Base-by-base conservation (phyloP, 1,284 basidiomycete species). In the Ceratobasidium sp. region DNA sequence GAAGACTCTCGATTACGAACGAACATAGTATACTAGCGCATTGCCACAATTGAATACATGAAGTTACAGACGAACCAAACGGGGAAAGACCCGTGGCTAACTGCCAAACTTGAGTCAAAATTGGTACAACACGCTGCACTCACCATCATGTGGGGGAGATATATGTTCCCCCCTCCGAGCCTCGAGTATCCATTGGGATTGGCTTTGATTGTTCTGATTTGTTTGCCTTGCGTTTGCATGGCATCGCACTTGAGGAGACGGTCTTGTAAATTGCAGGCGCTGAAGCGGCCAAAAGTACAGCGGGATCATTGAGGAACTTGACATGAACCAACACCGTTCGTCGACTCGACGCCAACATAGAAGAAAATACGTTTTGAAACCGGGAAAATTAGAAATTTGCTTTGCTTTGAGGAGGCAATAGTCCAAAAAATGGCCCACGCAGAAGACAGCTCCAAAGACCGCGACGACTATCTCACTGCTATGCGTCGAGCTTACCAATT, bases 201-300 rank as follows among this genome's bases (percentile, higher is more conserved):
- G n/a, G n/a, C n/a, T n/a, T n/a, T 16, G 58, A 16, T 46, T n/a
- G 26, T 61, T 61, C 41, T 46, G 58, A 61, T 46, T 5, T 32
- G 21, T 41, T 11, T 14, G 35, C n/a, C 54, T 69, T 69, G 66
- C 66, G 54, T 69, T 55, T 46, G 66, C 13, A 46, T 38, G 23
- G 47, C 58, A 44, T 69, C 35, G 64, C 49, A 55, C 49, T 67
- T 41, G 64, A 69, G 35, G 35, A 35, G 63, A 69, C 66, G 54
- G 66, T 69, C 66, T 69, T 69, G 66, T 69, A 44, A 69, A 69
- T 69, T 69, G 66, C 66, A 69, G 44, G 52, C 30, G 50, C 26
- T 23, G 54, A 32, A 57, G 54, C 32, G 52, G 47, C 66, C 66
- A 69, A 58, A 55, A 55, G 44, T 57, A 69, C 66, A 69, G 50